phyloP scores from a whole-genome alignment of 257 asterid species.

The Ilex aquifolium region DNA sequence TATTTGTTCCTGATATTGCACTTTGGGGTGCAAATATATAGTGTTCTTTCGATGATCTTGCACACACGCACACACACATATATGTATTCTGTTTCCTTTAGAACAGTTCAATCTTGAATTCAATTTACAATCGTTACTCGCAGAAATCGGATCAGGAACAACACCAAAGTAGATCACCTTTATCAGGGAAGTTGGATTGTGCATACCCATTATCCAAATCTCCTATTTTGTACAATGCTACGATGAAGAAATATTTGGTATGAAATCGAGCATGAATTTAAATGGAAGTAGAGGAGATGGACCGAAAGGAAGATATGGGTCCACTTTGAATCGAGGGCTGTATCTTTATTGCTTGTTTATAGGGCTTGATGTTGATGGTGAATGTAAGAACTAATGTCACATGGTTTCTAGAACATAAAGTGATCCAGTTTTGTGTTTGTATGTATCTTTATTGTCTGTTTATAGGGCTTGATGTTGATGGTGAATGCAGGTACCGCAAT shows the following conservation, averaged over 20 bases:
- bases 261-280: constrained; percentile 13
- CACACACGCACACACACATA: neutral
- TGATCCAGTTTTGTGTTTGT: neutral
- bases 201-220: constrained; percentile 57
- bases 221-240: constrained; percentile 44
- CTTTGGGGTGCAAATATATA: neutral
- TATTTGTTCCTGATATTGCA: too few relatives aligned
- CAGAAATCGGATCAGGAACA: constrained; percentile 70
- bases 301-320: constrained; percentile 11
- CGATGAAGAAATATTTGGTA: constrained; percentile 33
- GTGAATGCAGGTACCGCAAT: constrained; percentile 59
- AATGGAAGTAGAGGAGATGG: constrained; percentile 18
- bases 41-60: neutral
- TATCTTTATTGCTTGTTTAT: too few relatives aligned
- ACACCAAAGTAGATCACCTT: constrained; percentile 39
- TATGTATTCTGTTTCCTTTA: neutral
- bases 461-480: constrained; percentile 6
- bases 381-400: constrained; percentile 41
- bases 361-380: constrained; percentile 38
- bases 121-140: neutral
- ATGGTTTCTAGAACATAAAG: neutral
- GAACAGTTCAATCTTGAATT: constrained; percentile 2
- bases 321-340: constrained; percentile 57
- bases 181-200: constrained; percentile 53
- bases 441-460: neutral